These are phyloP conservation scores for Purpureocillium lavendulum DNA, from an alignment of 2,329 filamentous ascomycete species.

Conservation along the genomic window DNA sequence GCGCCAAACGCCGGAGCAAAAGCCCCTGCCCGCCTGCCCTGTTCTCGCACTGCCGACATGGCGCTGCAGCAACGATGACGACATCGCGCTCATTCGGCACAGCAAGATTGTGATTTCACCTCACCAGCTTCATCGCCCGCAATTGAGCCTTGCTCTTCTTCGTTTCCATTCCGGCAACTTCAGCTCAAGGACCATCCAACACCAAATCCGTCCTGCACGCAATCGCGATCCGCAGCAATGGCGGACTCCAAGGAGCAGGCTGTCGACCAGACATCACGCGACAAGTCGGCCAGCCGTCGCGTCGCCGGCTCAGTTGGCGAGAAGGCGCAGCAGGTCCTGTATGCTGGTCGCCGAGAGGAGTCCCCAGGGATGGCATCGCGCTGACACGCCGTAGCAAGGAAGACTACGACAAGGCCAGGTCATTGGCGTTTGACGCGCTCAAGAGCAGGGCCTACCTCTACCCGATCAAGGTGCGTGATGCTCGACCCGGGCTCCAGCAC, in stretches of 20 bases:
- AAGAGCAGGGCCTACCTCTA: constrained; percentile 77
- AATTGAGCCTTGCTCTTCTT: no score
- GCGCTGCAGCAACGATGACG: neutral
- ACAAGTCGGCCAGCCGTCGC: constrained; percentile 12
- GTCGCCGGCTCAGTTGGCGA: constrained; percentile 30
- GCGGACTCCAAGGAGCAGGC: neutral
- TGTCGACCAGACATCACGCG: neutral
- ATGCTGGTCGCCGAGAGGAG: constrained; percentile 2
- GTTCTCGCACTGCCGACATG: no score
- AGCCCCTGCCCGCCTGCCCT: no score
- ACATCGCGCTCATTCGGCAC: neutral
- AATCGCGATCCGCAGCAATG: no score
- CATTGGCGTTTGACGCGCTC: constrained; percentile 58
- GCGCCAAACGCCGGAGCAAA: no score
- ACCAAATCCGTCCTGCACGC: no score
- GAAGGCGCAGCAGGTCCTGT: constrained; percentile 44
- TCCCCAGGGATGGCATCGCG: no score
- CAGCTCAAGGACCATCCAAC: no score
- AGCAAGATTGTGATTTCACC: constrained; percentile 1
- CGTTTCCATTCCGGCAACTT: no score
- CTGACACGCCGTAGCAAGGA: constrained; percentile 40
- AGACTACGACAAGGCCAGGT: constrained; percentile 60
- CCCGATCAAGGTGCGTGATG: constrained; percentile 57
- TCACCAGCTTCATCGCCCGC: no score
- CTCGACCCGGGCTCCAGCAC: neutral